Evolutionary conservation across 495 filamentous ascomycete genomes (phyloP).

Genomic region (Tuber brumale): DNA sequence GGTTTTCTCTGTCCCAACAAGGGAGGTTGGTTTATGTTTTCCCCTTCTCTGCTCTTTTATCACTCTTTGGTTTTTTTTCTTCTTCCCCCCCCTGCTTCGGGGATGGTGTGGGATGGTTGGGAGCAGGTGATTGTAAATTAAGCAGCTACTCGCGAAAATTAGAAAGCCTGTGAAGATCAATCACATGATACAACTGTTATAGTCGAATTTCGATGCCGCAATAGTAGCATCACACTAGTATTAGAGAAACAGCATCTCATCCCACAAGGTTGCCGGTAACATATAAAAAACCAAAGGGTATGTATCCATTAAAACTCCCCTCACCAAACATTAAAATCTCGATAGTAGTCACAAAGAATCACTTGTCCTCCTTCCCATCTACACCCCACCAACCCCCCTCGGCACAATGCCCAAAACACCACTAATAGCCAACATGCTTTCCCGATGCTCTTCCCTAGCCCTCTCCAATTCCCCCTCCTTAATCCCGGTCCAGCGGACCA

Average conservation of each 20-base stretch:
- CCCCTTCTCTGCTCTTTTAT: not conserved
- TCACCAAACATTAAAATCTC: not conserved
- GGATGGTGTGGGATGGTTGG: not conserved
- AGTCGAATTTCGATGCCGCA: not conserved
- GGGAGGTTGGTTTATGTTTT: not conserved
- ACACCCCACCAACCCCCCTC: conserved; percentile 6
- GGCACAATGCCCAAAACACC: conserved; percentile 28
- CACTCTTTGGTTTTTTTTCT: not conserved
- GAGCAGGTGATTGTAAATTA: not conserved
- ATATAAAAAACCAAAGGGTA: not conserved
- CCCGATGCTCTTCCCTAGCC: conserved; percentile 26
- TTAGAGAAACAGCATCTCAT: not conserved
- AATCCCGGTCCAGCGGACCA: conserved; percentile 27
- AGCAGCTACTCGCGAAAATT: not conserved
- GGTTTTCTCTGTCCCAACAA: not conserved
- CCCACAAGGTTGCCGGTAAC: not conserved
- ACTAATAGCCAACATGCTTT: conserved; percentile 35
- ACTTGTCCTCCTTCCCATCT: not conserved
- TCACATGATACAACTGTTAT: not conserved
- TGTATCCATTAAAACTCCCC: not conserved
- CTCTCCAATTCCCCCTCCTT: conserved; percentile 30
- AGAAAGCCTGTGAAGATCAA: not conserved
- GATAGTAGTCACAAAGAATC: not conserved
- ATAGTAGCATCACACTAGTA: not conserved
- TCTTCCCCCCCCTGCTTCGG: not conserved